Evolutionary conservation across 164 flowering plant genomes (phyloP).

Genomic region (Chimonanthus praecox): DNA sequence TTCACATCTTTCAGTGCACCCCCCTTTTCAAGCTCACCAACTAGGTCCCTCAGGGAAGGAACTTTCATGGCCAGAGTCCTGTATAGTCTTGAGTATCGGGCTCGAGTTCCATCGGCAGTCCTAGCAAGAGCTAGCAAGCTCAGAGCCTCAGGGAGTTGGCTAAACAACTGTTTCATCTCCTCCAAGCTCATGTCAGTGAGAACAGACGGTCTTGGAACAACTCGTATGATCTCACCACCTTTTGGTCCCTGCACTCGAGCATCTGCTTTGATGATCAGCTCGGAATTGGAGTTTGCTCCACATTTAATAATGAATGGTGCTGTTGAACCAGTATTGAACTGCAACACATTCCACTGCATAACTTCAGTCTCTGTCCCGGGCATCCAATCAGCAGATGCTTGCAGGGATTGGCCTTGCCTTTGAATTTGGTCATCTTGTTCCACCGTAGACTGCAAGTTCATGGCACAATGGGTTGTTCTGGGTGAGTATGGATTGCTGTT

Average conservation of each 20-base stretch:
- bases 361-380: slow-evolving; percentile 64
- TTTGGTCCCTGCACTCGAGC: slow-evolving; percentile 83
- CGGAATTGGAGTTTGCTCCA: slow-evolving; percentile 87
- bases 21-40: slow-evolving; percentile 87
- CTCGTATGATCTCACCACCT: slow-evolving; percentile 88
- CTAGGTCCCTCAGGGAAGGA: slow-evolving; percentile 79
- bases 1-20: slow-evolving; percentile 78
- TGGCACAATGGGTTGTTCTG: background rate
- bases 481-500: no score
- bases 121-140: slow-evolving; percentile 87
- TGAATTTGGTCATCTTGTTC: slow-evolving; percentile 62
- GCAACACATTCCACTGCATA: slow-evolving; percentile 92
- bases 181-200: slow-evolving; percentile 79
- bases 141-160: slow-evolving; percentile 86
- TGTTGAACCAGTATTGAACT: slow-evolving; percentile 90
- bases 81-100: slow-evolving; percentile 89
- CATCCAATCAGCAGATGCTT: slow-evolving; percentile 33
- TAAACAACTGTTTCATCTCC: slow-evolving; percentile 76
- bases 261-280: slow-evolving; percentile 90
- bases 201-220: slow-evolving; percentile 80
- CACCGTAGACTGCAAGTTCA: slow-evolving; percentile 47
- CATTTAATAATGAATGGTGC: slow-evolving; percentile 91
- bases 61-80: slow-evolving; percentile 95
- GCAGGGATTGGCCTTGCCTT: slow-evolving; percentile 27
- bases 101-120: slow-evolving; percentile 95